These are phyloP conservation scores for Pyrus communis DNA, from an alignment of 306 rosid genomes.

Conservation along the genomic window DNA sequence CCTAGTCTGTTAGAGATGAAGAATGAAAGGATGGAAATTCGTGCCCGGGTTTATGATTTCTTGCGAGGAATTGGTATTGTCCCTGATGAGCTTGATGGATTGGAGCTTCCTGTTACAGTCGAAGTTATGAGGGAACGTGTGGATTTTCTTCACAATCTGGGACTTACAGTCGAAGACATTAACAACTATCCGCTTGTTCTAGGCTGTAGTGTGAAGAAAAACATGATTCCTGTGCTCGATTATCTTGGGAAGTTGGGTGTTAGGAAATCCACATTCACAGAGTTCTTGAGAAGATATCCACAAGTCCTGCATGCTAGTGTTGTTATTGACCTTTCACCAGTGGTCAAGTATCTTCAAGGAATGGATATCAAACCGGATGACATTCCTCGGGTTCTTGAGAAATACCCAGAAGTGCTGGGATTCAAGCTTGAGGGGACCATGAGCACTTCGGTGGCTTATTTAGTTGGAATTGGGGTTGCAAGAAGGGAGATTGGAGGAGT, in stretches of 20 bases:
- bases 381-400: slow-evolving; percentile 80
- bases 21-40: slow-evolving; percentile 48
- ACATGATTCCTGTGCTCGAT: slow-evolving; percentile 97
- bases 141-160: slow-evolving; percentile 80
- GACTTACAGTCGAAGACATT: slow-evolving; percentile 75
- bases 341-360: slow-evolving; percentile 83
- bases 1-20: slow-evolving; percentile 84
- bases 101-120: slow-evolving; percentile 91
- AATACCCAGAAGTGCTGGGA: slow-evolving; percentile 81
- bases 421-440: slow-evolving; percentile 98
- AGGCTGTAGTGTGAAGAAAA: slow-evolving; percentile 96
- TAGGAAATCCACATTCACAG: slow-evolving; percentile 70
- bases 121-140: slow-evolving; percentile 91
- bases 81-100: slow-evolving; percentile 97
- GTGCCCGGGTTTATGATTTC: slow-evolving; percentile 67
- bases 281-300: slow-evolving; percentile 79
- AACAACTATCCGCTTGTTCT: slow-evolving; percentile 93
- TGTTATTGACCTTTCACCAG: slow-evolving; percentile 83
- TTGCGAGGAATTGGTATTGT: slow-evolving; percentile 65
- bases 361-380: slow-evolving; percentile 81
- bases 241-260: slow-evolving; percentile 94
- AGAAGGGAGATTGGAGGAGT: slow-evolving; percentile 85
- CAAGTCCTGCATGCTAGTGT: slow-evolving; percentile 98
- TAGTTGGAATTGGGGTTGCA: slow-evolving; percentile 84
- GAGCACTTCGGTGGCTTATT: slow-evolving; percentile 93